Conservation (phyloP, 306 rosid species). For the Vigna nakashimae region DNA sequence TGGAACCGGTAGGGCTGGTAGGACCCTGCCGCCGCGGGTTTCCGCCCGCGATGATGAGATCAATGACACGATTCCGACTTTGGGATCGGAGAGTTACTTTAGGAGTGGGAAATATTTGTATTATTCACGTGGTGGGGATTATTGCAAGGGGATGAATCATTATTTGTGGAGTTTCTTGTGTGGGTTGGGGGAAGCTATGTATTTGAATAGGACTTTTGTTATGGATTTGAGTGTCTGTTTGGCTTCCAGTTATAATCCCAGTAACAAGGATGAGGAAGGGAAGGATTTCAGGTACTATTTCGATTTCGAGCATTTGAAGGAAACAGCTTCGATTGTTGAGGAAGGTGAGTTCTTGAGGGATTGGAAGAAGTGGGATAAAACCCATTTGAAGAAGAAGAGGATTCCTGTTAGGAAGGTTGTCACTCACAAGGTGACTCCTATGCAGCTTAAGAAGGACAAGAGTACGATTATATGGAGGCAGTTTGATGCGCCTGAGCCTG, state of each 20-base stretch:
- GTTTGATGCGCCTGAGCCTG: constrained; percentile 91
- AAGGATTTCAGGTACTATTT: constrained; percentile 94
- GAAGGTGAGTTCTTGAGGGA: constrained; percentile 84
- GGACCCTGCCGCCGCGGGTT: constrained; percentile 12
- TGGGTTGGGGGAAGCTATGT: constrained; percentile 97
- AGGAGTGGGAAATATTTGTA: constrained; percentile 93
- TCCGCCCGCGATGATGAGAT: constrained; percentile 75
- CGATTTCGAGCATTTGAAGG: constrained; percentile 98
- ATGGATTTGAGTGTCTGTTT: constrained; percentile 93
- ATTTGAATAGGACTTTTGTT: constrained; percentile 90
- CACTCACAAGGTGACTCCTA: constrained; percentile 74
- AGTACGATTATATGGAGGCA: constrained; percentile 80
- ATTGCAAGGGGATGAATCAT: constrained; percentile 98
- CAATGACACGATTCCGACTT: constrained; percentile 84
- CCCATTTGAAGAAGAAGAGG: constrained; percentile 64
- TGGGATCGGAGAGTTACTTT: constrained; percentile 79
- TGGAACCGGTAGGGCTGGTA: constrained; percentile 13
- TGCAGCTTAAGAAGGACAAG: constrained; percentile 87
- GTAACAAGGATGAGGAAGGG: constrained; percentile 83
- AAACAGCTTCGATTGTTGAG: constrained; percentile 80
- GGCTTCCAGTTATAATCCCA: constrained; percentile 71
- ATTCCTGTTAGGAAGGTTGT: constrained; percentile 76
- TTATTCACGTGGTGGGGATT: constrained; percentile 95
- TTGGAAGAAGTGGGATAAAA: constrained; percentile 90
- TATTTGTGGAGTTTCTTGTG: constrained; percentile 97